These are phyloP conservation scores for Apophysomyces ossiformis DNA, from an alignment of 371 early-diverging fungal species.

Conservation along the genomic window DNA sequence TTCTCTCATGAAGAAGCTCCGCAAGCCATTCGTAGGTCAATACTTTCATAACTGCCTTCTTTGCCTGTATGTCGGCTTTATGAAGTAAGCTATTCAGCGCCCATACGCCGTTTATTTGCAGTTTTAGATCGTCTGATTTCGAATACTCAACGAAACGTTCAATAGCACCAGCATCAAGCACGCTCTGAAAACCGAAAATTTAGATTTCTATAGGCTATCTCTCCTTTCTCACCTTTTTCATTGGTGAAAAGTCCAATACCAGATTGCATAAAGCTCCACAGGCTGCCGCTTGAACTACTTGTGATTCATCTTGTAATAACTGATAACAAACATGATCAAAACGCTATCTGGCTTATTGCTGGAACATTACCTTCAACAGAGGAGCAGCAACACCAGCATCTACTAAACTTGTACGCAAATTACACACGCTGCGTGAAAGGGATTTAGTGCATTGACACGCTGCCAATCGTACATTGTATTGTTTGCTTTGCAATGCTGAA, in stretches of 20 bases:
- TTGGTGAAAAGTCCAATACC: slow-evolving; percentile 87
- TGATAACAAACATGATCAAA: slow-evolving; percentile 19
- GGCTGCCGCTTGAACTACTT: slow-evolving; percentile 74
- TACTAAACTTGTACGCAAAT: slow-evolving; percentile 79
- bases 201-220: not conserved
- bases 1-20: slow-evolving; percentile 68
- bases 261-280: slow-evolving; percentile 87
- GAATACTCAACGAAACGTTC: slow-evolving; percentile 72
- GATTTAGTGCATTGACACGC: slow-evolving; percentile 83
- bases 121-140: slow-evolving; percentile 46
- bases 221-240: slow-evolving; percentile 65
- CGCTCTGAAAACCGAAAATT: slow-evolving; percentile 34
- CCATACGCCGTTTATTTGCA: slow-evolving; percentile 84
- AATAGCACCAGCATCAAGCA: slow-evolving; percentile 81
- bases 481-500: slow-evolving; percentile 64
- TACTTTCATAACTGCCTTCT: slow-evolving; percentile 71
- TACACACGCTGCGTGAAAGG: slow-evolving; percentile 81
- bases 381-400: slow-evolving; percentile 82
- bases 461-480: slow-evolving; percentile 69
- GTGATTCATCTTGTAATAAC: slow-evolving; percentile 70
- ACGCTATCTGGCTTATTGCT: not conserved
- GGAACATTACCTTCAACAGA: slow-evolving; percentile 62
- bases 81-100: slow-evolving; percentile 84
- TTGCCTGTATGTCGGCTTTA: slow-evolving; percentile 70
- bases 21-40: slow-evolving; percentile 68